Evolutionary conservation across 768 basidiomycete species (phyloP), one percentile per base, ranked within the genome.

Genomic region (Phylloporus rhodoxanthus): DNA sequence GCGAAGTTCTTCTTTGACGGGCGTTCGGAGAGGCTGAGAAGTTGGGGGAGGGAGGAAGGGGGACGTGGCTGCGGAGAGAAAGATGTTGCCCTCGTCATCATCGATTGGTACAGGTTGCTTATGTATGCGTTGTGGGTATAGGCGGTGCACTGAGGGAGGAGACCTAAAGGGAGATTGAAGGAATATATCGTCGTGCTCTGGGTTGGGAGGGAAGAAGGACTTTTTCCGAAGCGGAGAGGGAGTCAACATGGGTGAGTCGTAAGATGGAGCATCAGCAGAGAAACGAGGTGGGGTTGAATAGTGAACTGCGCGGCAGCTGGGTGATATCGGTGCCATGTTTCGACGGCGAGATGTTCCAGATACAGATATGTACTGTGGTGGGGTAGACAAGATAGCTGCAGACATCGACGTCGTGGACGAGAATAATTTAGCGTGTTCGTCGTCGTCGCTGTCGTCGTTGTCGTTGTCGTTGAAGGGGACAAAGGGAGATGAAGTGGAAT

Each of bases 241-340:
- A 1, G 82, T 79, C 42, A 80, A 72, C 77, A 84, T 78, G 39
- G 81, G 77, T 28, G 79, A 76, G 57, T 78, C 77, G 57, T 72
- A 77, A 36, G 73, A 68, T 29, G 68, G 53, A 45, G 61, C 50
- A 20, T 62, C 57, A 45, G 58, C 40, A 34, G 59, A 47, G 39
- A 65, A 50, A 33, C 63, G 60, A 3, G 68, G 68, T n/a, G 72
- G 71, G 1, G 71, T 70, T 40, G 64, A 62, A 55, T 60, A 60
- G 55, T 54, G 63, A 1, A 56, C 55, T 62, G 64, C 57, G 43
- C 62, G 62, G 59, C 67, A 69, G 48, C 58, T 62, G 33, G 72
- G 63, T 2, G 63, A 64, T 54, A 67, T 57, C 26, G 61, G 55
- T 7, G 68, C 64, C 57, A 66, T 57, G 62, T 58, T 67, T 36